Conservation (phyloP, 2,329 filamentous ascomycete genomes). For the Thermochaetoides dissita region DNA sequence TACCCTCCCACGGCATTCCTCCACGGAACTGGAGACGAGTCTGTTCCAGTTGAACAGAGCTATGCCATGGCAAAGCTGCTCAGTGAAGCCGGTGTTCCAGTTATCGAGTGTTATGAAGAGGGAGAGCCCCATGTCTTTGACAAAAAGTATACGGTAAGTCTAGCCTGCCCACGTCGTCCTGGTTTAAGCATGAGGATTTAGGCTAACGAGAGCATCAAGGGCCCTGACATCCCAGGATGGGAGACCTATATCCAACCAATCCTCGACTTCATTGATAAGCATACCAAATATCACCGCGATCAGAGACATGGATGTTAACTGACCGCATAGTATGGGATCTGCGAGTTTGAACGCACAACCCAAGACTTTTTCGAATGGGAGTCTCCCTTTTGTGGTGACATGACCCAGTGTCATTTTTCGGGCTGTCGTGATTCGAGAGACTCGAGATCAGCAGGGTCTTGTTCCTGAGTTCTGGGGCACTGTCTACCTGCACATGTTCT, state of each 20-base stretch:
- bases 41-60: slow-evolving; percentile 12
- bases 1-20: slow-evolving; percentile 15
- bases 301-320: background rate
- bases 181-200: too few species aligned
- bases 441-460: too few species aligned
- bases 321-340: too few species aligned
- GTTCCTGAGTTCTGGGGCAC: too few species aligned
- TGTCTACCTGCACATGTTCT: too few species aligned
- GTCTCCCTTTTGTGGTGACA: too few species aligned
- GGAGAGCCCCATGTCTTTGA: slow-evolving; percentile 13
- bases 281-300: slow-evolving; percentile 1
- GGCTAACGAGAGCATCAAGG: background rate
- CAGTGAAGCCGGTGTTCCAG: slow-evolving; percentile 9
- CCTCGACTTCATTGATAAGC: slow-evolving; percentile 11
- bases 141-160: slow-evolving; percentile 13
- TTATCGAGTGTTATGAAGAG: slow-evolving; percentile 13
- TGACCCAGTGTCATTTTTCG: too few species aligned
- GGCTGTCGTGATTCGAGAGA: too few species aligned
- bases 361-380: too few species aligned
- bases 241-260: slow-evolving; percentile 12
- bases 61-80: slow-evolving; percentile 10
- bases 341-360: too few species aligned
- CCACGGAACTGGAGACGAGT: slow-evolving; percentile 12
- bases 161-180: too few species aligned
- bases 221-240: slow-evolving; percentile 11